phyloP scores from a whole-genome alignment of 805 yeast genomes.

The Kuraishia ogatae region DNA sequence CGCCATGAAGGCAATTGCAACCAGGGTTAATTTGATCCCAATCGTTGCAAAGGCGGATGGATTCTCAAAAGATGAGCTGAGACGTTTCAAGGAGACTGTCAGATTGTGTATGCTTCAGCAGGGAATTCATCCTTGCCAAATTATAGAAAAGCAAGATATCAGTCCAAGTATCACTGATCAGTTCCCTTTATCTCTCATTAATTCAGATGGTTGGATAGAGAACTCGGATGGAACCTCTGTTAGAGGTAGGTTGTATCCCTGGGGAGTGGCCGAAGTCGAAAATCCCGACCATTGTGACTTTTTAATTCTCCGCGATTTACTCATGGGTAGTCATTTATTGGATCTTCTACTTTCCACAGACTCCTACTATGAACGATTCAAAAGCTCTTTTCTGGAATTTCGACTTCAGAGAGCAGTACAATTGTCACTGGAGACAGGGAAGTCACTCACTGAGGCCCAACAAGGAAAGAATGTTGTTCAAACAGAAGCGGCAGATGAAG shows the following conservation, averaged over 20 bases:
- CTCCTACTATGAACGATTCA: conserved; percentile 63
- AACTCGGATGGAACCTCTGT: conserved; percentile 40
- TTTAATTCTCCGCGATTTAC: conserved; percentile 46
- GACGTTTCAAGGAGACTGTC: conserved; percentile 42
- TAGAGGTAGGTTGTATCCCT: conserved; percentile 68
- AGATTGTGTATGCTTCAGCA: conserved; percentile 42
- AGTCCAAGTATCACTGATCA: conserved; percentile 25
- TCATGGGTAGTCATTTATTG: conserved; percentile 64
- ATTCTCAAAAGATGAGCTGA: conserved; percentile 48
- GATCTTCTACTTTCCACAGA: conserved; percentile 76
- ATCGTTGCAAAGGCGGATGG: conserved; percentile 77
- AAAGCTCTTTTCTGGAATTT: conserved; percentile 46
- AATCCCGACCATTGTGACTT: conserved; percentile 76
- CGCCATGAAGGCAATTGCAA: conserved; percentile 61
- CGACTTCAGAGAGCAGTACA: conserved; percentile 19
- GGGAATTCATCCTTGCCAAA: conserved; percentile 50
- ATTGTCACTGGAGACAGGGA: conserved; percentile 1
- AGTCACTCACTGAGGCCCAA: background rate
- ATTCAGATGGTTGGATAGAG: conserved; percentile 44
- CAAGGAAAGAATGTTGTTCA: background rate
- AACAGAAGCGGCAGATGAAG: background rate
- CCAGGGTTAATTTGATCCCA: conserved; percentile 75
- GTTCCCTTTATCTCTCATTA: conserved; percentile 67
- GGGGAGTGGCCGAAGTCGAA: conserved; percentile 87
- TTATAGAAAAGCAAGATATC: conserved; percentile 26